Evolutionary conservation across 805 yeast species (phyloP).

Genomic region (Nakazawaea peltata): DNA sequence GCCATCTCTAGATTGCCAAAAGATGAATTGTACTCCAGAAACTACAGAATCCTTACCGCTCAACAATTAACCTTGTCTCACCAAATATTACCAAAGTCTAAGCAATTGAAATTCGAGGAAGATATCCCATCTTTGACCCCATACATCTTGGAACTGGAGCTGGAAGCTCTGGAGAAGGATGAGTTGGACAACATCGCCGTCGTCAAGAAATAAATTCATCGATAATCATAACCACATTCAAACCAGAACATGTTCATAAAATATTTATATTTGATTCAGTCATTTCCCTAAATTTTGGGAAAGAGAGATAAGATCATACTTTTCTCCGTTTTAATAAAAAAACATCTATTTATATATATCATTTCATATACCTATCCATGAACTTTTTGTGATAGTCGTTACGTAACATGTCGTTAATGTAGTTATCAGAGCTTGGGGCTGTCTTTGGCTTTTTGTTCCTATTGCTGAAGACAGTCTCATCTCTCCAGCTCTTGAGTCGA

Average conservation of each 20-base stretch:
- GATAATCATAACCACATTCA: no score
- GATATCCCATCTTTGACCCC: constrained; percentile 81
- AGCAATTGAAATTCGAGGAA: constrained; percentile 73
- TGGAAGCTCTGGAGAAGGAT: constrained; percentile 79
- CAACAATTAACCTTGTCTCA: constrained; percentile 82
- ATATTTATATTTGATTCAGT: no score
- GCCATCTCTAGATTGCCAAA: constrained; percentile 85
- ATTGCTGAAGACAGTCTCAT: constrained; percentile 21
- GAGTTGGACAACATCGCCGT: constrained; percentile 74
- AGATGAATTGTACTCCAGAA: constrained; percentile 81
- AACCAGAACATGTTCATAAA: no score
- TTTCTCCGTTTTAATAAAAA: no score
- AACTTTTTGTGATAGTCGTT: constrained; percentile 34
- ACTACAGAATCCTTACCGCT: constrained; percentile 86
- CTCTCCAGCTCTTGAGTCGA: constrained; percentile 25
- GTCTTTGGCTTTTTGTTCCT: constrained; percentile 17
- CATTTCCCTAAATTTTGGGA: no score
- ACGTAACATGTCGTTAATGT: constrained; percentile 23
- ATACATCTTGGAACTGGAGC: constrained; percentile 89
- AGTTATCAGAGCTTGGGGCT: constrained; percentile 8
- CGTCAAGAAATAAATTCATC: constrained; percentile 16
- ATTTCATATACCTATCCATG: constrained; percentile 30
- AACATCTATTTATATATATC: no score
- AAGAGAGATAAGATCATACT: no score
- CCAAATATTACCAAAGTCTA: constrained; percentile 73